Evolutionary conservation across 306 rosid species (phyloP).

Genomic region (Lupinus albus): DNA sequence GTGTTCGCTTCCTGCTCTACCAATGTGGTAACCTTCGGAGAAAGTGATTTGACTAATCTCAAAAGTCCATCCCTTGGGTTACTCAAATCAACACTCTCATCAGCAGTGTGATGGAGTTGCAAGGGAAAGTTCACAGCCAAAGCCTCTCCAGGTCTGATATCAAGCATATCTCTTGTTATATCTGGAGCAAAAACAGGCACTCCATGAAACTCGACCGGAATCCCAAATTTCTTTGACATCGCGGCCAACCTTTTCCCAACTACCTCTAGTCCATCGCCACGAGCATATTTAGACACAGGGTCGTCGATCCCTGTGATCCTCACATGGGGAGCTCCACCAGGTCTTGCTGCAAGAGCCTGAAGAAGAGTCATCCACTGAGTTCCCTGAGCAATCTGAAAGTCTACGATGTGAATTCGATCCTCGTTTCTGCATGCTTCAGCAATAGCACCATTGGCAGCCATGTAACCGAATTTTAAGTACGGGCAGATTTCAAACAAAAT

Average conservation of each 20-base stretch:
- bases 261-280: slow-evolving; percentile 70
- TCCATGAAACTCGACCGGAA: slow-evolving; percentile 82
- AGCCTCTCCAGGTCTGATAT: slow-evolving; percentile 79
- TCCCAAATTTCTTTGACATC: slow-evolving; percentile 66
- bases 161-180: slow-evolving; percentile 71
- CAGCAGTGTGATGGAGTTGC: slow-evolving; percentile 94
- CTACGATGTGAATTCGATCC: slow-evolving; percentile 85
- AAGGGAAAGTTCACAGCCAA: slow-evolving; percentile 92
- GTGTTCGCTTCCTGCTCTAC: slow-evolving; percentile 98
- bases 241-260: slow-evolving; percentile 65
- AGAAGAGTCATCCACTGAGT: slow-evolving; percentile 91
- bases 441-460: slow-evolving; percentile 98
- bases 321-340: slow-evolving; percentile 82
- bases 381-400: slow-evolving; percentile 93
- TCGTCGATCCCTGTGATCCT: slow-evolving; percentile 90
- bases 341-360: slow-evolving; percentile 95
- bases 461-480: slow-evolving; percentile 89
- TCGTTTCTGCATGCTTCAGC: slow-evolving; percentile 87
- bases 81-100: slow-evolving; percentile 83
- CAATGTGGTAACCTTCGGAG: slow-evolving; percentile 77
- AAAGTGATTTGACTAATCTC: slow-evolving; percentile 76
- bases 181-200: slow-evolving; percentile 70
- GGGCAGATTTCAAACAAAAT: slow-evolving; percentile 89
- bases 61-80: slow-evolving; percentile 88
- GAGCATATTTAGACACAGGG: slow-evolving; percentile 74